These are phyloP conservation scores for Debaryomyces maramus DNA, from an alignment of 805 yeast genomes.

Conservation along the genomic window DNA sequence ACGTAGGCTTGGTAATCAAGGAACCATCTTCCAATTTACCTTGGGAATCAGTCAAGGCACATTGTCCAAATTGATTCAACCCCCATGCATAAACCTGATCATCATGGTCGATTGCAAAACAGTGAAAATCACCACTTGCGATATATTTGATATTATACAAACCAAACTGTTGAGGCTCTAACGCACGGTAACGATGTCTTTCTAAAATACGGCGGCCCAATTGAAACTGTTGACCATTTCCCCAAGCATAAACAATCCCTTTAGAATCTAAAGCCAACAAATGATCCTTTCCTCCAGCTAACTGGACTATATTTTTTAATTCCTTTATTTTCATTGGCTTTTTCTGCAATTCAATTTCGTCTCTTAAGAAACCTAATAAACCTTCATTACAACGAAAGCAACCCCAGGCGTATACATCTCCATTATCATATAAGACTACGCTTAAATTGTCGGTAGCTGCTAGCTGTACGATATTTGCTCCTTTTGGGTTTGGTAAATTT, in stretches of 20 bases:
- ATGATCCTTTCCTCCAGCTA: constrained; percentile 94
- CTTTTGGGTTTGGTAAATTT: constrained; percentile 48
- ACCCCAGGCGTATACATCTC: constrained; percentile 97
- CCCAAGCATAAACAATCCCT: constrained; percentile 96
- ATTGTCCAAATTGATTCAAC: constrained; percentile 93
- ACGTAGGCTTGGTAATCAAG: constrained; percentile 73
- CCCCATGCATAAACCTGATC: constrained; percentile 90
- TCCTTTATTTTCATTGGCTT: constrained; percentile 64
- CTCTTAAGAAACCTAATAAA: constrained; percentile 72
- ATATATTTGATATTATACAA: constrained; percentile 74
- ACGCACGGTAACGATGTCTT: constrained; percentile 68
- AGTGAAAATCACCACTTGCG: constrained; percentile 93
- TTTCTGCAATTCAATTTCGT: constrained; percentile 57
- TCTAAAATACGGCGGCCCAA: constrained; percentile 84
- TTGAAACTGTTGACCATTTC: constrained; percentile 92
- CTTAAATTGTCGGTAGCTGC: constrained; percentile 93
- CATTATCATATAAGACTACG: constrained; percentile 73
- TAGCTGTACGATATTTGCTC: constrained; percentile 64
- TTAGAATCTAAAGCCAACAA: constrained; percentile 75
- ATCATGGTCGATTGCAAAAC: constrained; percentile 81
- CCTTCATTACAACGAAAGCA: constrained; percentile 95
- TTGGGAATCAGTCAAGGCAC: constrained; percentile 65
- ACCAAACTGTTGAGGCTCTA: constrained; percentile 83
- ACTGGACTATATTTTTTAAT: constrained; percentile 69
- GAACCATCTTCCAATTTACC: constrained; percentile 84